Base-by-base conservation (phyloP, 768 basidiomycete species). In the Amylocystis lapponica region DNA sequence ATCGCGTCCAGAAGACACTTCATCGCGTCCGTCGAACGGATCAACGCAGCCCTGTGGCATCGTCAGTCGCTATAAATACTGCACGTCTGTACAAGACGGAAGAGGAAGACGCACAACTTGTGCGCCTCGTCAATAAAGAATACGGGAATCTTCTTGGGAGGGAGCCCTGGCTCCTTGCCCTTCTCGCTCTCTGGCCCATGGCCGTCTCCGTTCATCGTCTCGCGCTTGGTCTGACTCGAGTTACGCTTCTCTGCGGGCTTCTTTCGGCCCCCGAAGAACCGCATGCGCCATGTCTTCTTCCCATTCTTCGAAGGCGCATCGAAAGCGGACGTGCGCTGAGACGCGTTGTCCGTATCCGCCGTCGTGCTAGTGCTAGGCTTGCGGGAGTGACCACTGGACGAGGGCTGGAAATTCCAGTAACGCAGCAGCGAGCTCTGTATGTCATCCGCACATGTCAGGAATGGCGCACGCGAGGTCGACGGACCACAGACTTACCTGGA, bases 61-160 rank as follows among this genome's bases (percentile, higher is more conserved):
- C 32, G 35, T 32, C 35, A 38, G 10, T n/a, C 41, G 48, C 26
- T 43, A 6, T 14, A 22, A 5, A 19, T 14, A 9, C 22, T 2
- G 5, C 10, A 16, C n/a, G 25, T 10, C 13, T 16, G 16, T 22
- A 21, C 5, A 16, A 16, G 5, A 32, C 22, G 10, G 21, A 30
- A 20, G 39, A 8, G 23, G 16, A 37, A 7, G 12, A 43, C 79
- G 27, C 59, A 87, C 81, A 90, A 63, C 60, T 83, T 86, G 57
- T 92, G 89, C 2, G 87, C 86, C 59, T 92, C 89, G 49, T 92
- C 89, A 47, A 92, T 78, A 58, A 91, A 85, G 45, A 91, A 73
- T 11, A 86, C 84, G 1, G 86, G 86, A 57, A 83, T 76, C 63
- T 78, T 83, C 69, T 90, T 91, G 45, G 48, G 32, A 11, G 62